phyloP scores from a whole-genome alignment of 345 rosid genomes.

The Camelina neglecta region DNA sequence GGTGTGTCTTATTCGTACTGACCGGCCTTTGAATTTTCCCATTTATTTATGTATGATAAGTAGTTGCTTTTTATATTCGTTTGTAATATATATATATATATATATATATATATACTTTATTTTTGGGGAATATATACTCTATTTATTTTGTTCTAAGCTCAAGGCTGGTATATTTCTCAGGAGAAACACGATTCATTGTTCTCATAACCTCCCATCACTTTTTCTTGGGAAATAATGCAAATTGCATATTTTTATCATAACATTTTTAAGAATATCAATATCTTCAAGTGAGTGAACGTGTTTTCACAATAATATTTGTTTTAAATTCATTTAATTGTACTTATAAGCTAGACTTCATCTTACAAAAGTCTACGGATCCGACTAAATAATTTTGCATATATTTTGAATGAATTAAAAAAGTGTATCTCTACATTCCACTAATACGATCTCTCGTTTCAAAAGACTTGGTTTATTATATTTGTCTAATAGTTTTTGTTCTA shows the following conservation, averaged over 20 bases:
- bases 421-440: conserved; percentile 23
- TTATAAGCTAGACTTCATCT: conserved; percentile 15
- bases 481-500: conserved; percentile 13
- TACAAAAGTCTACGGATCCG: conserved; percentile 23
- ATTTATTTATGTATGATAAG: neutral
- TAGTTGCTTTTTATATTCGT: neutral
- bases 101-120: too few relatives aligned
- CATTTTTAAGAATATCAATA: neutral
- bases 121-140: neutral
- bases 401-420: neutral
- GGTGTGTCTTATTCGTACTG: conserved; percentile 40
- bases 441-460: neutral
- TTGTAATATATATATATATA: neutral
- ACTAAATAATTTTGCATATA: neutral
- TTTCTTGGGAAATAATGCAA: neutral
- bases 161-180: neutral
- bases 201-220: neutral
- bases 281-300: neutral
- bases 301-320: conserved; percentile 4
- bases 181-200: neutral
- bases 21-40: conserved; percentile 32
- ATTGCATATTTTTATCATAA: neutral
- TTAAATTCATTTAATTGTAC: neutral
- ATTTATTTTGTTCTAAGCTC: neutral
- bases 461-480: neutral